phyloP scores from a whole-genome alignment of 257 asterid species.

The Rhazya stricta region DNA sequence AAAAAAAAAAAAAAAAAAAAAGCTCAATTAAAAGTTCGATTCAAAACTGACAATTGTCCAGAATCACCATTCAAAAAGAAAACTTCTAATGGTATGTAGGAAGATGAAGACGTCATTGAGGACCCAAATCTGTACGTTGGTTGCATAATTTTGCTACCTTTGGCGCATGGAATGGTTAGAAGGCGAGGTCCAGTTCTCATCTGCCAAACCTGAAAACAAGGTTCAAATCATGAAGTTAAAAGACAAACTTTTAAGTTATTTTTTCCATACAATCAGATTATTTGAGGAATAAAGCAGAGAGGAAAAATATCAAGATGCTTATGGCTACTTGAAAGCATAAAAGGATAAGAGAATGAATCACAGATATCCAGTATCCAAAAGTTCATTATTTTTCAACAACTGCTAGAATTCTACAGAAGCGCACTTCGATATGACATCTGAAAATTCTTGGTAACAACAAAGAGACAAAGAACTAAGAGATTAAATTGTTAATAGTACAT shows the following conservation, averaged over 20 bases:
- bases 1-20: background rate
- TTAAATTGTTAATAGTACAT: background rate
- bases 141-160: constrained; percentile 85
- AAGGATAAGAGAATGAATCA: no score
- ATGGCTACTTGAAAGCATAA: background rate
- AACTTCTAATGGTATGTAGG: constrained; percentile 67
- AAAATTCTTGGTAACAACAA: background rate
- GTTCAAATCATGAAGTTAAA: constrained; percentile 5
- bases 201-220: constrained; percentile 76
- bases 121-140: constrained; percentile 83
- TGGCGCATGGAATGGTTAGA: constrained; percentile 76
- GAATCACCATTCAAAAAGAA: constrained; percentile 94
- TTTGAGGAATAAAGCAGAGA: background rate
- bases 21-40: constrained; percentile 46
- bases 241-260: constrained; percentile 5
- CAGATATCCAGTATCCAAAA: background rate
- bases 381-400: background rate
- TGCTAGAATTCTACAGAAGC: background rate
- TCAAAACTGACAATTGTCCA: constrained; percentile 79
- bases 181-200: constrained; percentile 96
- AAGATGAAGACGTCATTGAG: constrained; percentile 34
- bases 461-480: background rate
- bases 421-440: background rate
- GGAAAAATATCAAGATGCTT: background rate
- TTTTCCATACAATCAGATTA: background rate